phyloP scores from a whole-genome alignment of 2,329 filamentous ascomycete genomes.

The Claviceps lovelessii region DNA sequence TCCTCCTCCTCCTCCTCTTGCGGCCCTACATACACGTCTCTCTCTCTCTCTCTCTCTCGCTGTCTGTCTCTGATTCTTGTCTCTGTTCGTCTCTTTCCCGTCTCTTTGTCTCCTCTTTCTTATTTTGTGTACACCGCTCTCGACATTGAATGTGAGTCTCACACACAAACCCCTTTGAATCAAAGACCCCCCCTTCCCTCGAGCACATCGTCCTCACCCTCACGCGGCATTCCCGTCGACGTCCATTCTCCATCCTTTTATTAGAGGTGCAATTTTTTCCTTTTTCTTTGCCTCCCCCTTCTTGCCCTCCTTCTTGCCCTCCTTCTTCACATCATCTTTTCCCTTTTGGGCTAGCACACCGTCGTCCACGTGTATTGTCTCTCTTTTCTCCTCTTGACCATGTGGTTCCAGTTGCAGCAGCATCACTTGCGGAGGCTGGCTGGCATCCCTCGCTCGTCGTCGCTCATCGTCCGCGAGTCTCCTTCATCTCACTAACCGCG shows the following conservation, averaged over 20 bases:
- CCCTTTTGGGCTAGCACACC: not conserved
- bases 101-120: not conserved
- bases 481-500: not conserved
- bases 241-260: not conserved
- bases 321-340: not conserved
- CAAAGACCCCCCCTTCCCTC: constrained; percentile 1
- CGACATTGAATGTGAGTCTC: constrained; percentile 24
- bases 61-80: not conserved
- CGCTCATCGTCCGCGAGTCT: not conserved
- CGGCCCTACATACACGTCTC: not conserved
- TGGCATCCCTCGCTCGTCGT: not conserved
- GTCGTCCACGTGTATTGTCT: not conserved
- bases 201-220: constrained; percentile 12
- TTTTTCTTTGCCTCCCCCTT: no score
- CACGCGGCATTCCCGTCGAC: not conserved
- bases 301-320: not conserved
- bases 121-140: constrained; percentile 5
- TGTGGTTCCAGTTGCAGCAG: not conserved
- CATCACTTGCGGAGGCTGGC: not conserved
- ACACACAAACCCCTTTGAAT: not conserved
- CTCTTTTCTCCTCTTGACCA: not conserved
- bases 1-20: not conserved
- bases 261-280: not conserved
- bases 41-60: not conserved
- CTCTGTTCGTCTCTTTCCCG: no score